Evolutionary conservation across 345 rosid genomes (phyloP).

Genomic region (Aethionema arabicum): DNA sequence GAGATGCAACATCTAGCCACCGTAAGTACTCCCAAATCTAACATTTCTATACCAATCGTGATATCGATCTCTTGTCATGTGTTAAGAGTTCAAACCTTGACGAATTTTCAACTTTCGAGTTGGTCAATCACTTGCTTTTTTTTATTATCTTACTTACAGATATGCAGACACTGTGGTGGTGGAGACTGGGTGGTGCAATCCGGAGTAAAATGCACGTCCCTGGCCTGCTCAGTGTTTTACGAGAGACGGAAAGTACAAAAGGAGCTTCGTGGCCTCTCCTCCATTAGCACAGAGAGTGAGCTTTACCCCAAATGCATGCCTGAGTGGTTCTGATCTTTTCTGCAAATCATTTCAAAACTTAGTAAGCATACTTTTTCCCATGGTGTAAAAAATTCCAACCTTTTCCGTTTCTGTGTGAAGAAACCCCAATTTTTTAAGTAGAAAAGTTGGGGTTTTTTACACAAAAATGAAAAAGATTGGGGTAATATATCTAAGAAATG

Average conservation of each 20-base stretch:
- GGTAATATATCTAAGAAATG: slow-evolving; percentile 3
- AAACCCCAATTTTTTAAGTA: no score
- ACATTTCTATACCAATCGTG: slow-evolving; percentile 4
- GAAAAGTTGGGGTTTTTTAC: no score
- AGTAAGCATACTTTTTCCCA: slow-evolving; percentile 16
- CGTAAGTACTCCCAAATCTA: slow-evolving; percentile 44
- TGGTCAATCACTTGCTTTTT: slow-evolving; percentile 13
- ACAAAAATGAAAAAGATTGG: no score
- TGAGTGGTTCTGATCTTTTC: slow-evolving; percentile 73
- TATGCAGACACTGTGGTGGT: slow-evolving; percentile 92
- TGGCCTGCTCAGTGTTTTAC: slow-evolving; percentile 85
- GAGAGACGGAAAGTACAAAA: slow-evolving; percentile 92
- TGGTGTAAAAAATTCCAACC: not conserved
- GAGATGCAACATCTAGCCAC: slow-evolving; percentile 89
- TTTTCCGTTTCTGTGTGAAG: not conserved
- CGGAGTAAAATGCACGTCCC: slow-evolving; percentile 85
- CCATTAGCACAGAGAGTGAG: slow-evolving; percentile 57
- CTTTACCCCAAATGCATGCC: slow-evolving; percentile 75
- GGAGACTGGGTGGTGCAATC: slow-evolving; percentile 88
- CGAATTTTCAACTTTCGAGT: not conserved
- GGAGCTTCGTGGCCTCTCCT: slow-evolving; percentile 67
- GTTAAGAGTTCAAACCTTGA: not conserved
- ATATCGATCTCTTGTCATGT: not conserved
- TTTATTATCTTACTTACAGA: slow-evolving; percentile 45
- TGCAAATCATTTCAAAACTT: slow-evolving; percentile 15